Evolutionary conservation across 495 filamentous ascomycete genomes (phyloP).

Genomic region (Cercophora sp.): DNA sequence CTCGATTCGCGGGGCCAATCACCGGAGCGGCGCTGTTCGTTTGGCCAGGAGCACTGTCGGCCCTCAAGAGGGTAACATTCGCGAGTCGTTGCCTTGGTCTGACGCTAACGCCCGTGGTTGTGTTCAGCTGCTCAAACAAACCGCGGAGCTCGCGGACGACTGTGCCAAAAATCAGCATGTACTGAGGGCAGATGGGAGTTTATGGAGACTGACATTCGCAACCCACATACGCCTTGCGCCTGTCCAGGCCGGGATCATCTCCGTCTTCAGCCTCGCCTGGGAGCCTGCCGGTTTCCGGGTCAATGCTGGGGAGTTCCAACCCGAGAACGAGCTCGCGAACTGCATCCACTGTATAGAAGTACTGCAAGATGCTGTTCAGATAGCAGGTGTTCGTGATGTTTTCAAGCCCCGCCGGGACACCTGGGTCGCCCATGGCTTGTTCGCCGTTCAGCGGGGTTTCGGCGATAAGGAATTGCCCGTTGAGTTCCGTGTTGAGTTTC

Average conservation of each 20-base stretch:
- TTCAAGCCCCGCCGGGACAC: slow-evolving; percentile 71
- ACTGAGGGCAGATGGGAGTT: too few relatives aligned
- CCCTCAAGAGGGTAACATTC: slow-evolving; percentile 56
- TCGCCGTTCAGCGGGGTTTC: too few relatives aligned
- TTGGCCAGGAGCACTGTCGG: slow-evolving; percentile 14
- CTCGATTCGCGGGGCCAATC: slow-evolving; percentile 1
- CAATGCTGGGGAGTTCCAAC: slow-evolving; percentile 63
- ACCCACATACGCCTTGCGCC: slow-evolving; percentile 41
- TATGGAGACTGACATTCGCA: slow-evolving; percentile 54
- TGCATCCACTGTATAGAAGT: slow-evolving; percentile 84
- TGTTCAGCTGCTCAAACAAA: slow-evolving; percentile 70
- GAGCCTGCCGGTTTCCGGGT: slow-evolving; percentile 56
- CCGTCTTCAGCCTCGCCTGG: slow-evolving; percentile 60
- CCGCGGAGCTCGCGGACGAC: slow-evolving; percentile 67
- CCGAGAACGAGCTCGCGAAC: slow-evolving; percentile 76
- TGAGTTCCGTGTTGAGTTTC: too few relatives aligned
- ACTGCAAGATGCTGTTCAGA: slow-evolving; percentile 93
- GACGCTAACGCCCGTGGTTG: slow-evolving; percentile 49
- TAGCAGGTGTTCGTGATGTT: slow-evolving; percentile 99
- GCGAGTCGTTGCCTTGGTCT: slow-evolving; percentile 76
- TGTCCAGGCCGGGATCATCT: slow-evolving; percentile 29
- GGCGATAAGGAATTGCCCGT: too few relatives aligned
- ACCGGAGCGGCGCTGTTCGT: not conserved
- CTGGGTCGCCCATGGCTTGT: not conserved
- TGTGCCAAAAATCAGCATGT: too few relatives aligned